Percentiles rank a stretch among this genome's conserved stretches.
phyloP scores from a whole-genome alignment of 345 rosid species.

The Murraya paniculata region DNA sequence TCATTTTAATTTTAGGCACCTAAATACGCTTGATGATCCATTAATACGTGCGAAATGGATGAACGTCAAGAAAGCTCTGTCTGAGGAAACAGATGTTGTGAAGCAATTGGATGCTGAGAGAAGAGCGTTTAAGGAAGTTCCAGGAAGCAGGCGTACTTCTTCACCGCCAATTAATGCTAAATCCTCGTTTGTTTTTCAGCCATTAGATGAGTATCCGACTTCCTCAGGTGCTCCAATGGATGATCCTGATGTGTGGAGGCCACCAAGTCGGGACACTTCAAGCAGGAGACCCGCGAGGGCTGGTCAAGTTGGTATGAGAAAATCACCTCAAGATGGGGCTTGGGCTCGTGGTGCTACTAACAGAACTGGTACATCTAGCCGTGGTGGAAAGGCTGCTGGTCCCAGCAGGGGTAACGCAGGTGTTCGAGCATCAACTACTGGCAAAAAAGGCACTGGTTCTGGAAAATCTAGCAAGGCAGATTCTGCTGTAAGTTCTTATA shows the following conservation, averaged over 20 bases:
- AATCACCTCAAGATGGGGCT: conserved; percentile 89
- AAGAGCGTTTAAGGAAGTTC: conserved; percentile 83
- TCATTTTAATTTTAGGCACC: conserved; percentile 48
- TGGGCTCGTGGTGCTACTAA: conserved; percentile 81
- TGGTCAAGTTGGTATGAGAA: conserved; percentile 74
- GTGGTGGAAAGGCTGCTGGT: conserved; percentile 69
- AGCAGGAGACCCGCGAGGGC: conserved; percentile 76
- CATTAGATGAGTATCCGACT: conserved; percentile 92
- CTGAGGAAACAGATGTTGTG: conserved; percentile 89
- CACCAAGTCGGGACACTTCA: conserved; percentile 80
- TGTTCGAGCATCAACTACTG: conserved; percentile 63
- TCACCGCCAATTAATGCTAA: conserved; percentile 86
- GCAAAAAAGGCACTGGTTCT: conserved; percentile 70
- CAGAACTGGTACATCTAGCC: conserved; percentile 56
- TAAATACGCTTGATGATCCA: conserved; percentile 78
- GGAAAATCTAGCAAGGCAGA: conserved; percentile 78
- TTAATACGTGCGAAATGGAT: conserved; percentile 86
- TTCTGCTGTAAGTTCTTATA: conserved; percentile 49
- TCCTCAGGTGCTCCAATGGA: conserved; percentile 83
- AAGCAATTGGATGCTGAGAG: conserved; percentile 94
- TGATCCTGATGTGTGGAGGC: conserved; percentile 99
- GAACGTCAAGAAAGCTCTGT: conserved; percentile 82
- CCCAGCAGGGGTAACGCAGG: conserved; percentile 57
- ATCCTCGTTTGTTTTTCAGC: conserved; percentile 92
- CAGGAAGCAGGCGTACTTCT: conserved; percentile 66